These are phyloP conservation scores for Kurtzmaniella quercitrusa DNA, from an alignment of 1,139 yeast genomes.

Conservation along the genomic window DNA sequence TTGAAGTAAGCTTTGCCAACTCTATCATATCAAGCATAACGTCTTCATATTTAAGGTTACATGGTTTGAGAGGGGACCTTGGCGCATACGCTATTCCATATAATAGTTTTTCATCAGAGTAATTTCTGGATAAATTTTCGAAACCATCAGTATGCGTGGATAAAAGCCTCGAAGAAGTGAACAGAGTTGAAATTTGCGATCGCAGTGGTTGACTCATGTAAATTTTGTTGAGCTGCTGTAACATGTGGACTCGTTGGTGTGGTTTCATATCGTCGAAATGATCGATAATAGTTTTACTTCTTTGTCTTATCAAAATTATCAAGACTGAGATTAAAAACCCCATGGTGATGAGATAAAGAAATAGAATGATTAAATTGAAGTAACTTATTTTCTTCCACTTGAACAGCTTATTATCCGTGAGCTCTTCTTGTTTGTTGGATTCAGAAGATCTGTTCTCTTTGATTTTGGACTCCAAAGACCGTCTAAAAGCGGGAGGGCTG, in stretches of 20 bases:
- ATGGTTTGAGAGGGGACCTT: constrained; percentile 46
- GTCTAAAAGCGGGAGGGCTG: background rate
- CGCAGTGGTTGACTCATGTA: background rate
- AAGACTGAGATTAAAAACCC: background rate
- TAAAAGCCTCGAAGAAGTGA: no score
- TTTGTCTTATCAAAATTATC: background rate
- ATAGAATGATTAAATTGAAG: background rate
- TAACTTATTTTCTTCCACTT: background rate
- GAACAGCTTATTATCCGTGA: background rate
- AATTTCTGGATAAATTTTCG: no score
- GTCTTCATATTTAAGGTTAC: constrained; percentile 48
- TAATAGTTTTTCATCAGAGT: constrained; percentile 22
- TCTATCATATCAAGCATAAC: constrained; percentile 53
- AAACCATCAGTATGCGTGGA: no score
- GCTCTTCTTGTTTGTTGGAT: background rate
- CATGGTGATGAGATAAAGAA: background rate
- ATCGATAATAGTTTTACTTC: background rate
- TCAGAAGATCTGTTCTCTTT: no score
- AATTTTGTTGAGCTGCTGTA: background rate
- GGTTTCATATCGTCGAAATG: background rate
- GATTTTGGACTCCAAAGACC: no score
- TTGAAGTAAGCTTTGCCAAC: constrained; percentile 54
- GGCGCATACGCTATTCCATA: constrained; percentile 65
- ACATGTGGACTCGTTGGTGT: background rate
- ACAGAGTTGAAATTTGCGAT: background rate